phyloP scores from a whole-genome alignment of 2,329 filamentous ascomycete species.

The Sarocladium oryzae region DNA sequence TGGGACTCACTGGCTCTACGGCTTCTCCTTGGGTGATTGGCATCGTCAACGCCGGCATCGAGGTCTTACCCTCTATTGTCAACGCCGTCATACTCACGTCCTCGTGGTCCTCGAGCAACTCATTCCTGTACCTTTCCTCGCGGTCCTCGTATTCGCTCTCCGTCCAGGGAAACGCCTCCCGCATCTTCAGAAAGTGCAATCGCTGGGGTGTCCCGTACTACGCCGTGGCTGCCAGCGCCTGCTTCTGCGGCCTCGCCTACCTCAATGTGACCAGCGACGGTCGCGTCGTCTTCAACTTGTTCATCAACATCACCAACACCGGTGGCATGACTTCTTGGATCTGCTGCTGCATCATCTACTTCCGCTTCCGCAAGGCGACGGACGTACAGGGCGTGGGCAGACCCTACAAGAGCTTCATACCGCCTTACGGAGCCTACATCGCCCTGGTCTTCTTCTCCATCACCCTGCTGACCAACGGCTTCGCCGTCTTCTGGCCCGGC shows the following conservation, averaged over 20 bases:
- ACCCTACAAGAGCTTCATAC: constrained; percentile 26
- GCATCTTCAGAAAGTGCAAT: constrained; percentile 16
- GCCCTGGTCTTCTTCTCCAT: constrained; percentile 45
- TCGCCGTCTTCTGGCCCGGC: constrained; percentile 55
- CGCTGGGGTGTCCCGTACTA: constrained; percentile 19
- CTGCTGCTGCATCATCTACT: constrained; percentile 11
- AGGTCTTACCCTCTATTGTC: constrained; percentile 56
- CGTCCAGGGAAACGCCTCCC: constrained; percentile 44
- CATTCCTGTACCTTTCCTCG: constrained; percentile 50
- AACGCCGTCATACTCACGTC: constrained; percentile 47
- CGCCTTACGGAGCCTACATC: constrained; percentile 51
- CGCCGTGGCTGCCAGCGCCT: constrained; percentile 9
- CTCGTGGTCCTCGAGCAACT: constrained; percentile 48
- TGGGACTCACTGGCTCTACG: constrained; percentile 25
- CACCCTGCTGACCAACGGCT: constrained; percentile 55
- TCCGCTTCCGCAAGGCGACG: constrained; percentile 13
- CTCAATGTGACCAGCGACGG: constrained; percentile 46
- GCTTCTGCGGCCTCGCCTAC: constrained; percentile 57
- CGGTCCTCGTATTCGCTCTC: constrained; percentile 51
- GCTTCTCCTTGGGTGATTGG: constrained; percentile 59
- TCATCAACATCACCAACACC: constrained; percentile 32
- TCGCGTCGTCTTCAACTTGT: constrained; percentile 52
- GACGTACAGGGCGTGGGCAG: constrained; percentile 5
- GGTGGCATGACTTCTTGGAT: constrained; percentile 15
- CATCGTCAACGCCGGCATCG: constrained; percentile 53